Evolutionary conservation across 805 yeast genomes (phyloP).

Genomic region (Hemisphaericaspora nanyangensis): DNA sequence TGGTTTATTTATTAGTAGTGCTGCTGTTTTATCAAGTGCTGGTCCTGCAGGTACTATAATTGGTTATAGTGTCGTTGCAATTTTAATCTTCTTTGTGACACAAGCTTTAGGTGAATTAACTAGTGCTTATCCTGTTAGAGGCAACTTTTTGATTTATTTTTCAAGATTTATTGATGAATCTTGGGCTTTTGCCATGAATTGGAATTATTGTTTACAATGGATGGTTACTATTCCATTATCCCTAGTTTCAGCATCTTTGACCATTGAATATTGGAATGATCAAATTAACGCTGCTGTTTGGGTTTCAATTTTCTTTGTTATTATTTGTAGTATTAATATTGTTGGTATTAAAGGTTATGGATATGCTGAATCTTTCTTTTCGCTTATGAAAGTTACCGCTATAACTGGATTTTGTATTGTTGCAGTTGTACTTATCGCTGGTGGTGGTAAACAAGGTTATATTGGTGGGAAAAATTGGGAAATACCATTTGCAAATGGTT

Average conservation of each 20-base stretch:
- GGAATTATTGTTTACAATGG: constrained; percentile 44
- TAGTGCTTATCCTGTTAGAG: constrained; percentile 37
- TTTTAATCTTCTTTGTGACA: constrained; percentile 39
- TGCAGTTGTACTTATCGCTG: constrained; percentile 36
- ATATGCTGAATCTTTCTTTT: constrained; percentile 32
- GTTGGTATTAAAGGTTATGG: constrained; percentile 37
- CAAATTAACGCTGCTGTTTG: constrained; percentile 38
- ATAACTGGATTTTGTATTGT: constrained; percentile 40
- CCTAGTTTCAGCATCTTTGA: constrained; percentile 39
- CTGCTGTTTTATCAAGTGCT: constrained; percentile 13
- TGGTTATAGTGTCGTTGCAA: constrained; percentile 35
- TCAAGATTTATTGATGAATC: constrained; percentile 39
- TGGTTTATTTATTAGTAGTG: constrained; percentile 18
- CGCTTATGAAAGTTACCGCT: constrained; percentile 33
- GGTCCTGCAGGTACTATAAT: constrained; percentile 18
- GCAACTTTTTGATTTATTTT: constrained; percentile 39
- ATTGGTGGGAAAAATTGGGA: constrained; percentile 38
- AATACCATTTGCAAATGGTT: constrained; percentile 33
- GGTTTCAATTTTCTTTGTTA: constrained; percentile 36
- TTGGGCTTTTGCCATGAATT: constrained; percentile 42
- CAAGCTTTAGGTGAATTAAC: constrained; percentile 39
- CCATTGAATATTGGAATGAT: constrained; percentile 38
- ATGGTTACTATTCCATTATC: constrained; percentile 40
- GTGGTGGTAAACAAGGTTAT: constrained; percentile 38
- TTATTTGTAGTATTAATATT: constrained; percentile 31